Conservation (phyloP, 169 alveolate genomes). For the Eimeria tenella region DNA sequence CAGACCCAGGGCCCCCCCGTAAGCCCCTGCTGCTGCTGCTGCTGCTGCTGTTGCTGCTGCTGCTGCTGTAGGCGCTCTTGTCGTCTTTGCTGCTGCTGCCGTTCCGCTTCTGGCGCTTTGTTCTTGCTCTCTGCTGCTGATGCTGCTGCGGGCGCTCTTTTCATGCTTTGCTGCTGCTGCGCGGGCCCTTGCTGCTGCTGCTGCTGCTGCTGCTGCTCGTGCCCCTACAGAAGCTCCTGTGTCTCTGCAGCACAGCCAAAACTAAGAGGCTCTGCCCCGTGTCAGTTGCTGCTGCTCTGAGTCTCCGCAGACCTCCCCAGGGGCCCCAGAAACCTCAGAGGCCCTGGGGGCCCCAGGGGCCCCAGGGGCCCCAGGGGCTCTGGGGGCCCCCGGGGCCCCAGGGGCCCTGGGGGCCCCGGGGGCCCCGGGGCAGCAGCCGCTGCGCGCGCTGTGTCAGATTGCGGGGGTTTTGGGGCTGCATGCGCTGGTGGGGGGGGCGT, state of each 20-base stretch:
- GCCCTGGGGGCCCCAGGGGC: too few relatives aligned
- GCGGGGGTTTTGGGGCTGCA: slow-evolving; percentile 4
- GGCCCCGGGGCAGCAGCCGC: not conserved
- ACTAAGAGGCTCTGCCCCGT: too few relatives aligned
- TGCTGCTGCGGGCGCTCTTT: not conserved
- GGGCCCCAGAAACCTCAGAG: too few relatives aligned
- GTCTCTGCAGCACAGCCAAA: too few relatives aligned
- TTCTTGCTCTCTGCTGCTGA: not conserved
- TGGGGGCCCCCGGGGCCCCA: too few relatives aligned
- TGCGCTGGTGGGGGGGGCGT: not conserved
- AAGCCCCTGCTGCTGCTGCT: slow-evolving; percentile 1
- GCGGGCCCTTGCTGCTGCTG: not conserved
- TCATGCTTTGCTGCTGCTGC: not conserved
- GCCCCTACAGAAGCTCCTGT: too few relatives aligned
- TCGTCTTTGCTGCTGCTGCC: not conserved
- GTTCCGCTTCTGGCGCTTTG: not conserved
- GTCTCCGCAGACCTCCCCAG: too few relatives aligned
- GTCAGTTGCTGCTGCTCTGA: too few relatives aligned
- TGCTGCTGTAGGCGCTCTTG: not conserved
- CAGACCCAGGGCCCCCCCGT: too few relatives aligned
- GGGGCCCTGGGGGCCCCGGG: too few relatives aligned
- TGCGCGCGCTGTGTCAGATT: not conserved
- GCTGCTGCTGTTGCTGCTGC: slow-evolving; percentile 24
- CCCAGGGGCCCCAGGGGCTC: too few relatives aligned
- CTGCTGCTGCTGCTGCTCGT: slow-evolving; percentile 12